phyloP scores from a whole-genome alignment of 2,329 filamentous ascomycete genomes.

The Penicillium corylophilum region DNA sequence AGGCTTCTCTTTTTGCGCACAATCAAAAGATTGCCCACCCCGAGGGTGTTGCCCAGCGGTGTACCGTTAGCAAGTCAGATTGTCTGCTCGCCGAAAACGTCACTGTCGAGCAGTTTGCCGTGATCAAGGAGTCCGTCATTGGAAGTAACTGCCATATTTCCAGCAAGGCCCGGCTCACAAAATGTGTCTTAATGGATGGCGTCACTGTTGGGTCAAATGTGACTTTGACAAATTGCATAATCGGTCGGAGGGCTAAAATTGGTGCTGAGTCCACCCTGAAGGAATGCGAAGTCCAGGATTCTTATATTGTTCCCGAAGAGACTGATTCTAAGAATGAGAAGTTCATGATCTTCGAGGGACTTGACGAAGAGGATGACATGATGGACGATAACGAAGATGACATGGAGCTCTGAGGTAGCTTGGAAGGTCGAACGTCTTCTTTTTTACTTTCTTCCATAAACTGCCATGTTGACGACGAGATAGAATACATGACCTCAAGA shows the following conservation, averaged over 20 bases:
- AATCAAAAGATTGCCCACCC: constrained; percentile 77
- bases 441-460: neutral
- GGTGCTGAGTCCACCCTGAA: constrained; percentile 79
- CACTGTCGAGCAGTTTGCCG: constrained; percentile 79
- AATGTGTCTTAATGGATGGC: constrained; percentile 90
- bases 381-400: constrained; percentile 25
- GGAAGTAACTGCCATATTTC: constrained; percentile 85
- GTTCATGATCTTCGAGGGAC: constrained; percentile 55
- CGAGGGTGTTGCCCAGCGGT: constrained; percentile 74
- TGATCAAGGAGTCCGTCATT: constrained; percentile 90
- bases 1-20: constrained; percentile 73
- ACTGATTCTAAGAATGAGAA: constrained; percentile 63
- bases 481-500: constrained; percentile 4
- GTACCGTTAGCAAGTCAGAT: constrained; percentile 79
- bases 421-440: neutral
- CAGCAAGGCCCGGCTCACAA: constrained; percentile 78
- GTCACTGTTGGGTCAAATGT: constrained; percentile 72
- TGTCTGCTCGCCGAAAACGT: constrained; percentile 85
- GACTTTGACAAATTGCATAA: constrained; percentile 83
- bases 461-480: constrained; percentile 9
- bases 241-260: constrained; percentile 77
- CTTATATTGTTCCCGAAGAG: constrained; percentile 78
- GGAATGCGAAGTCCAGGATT: constrained; percentile 88
- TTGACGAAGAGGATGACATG: constrained; percentile 39
- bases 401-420: constrained; percentile 17